Conservation (phyloP, 2,329 filamentous ascomycete genomes). For the Colletotrichum sojae region DNA sequence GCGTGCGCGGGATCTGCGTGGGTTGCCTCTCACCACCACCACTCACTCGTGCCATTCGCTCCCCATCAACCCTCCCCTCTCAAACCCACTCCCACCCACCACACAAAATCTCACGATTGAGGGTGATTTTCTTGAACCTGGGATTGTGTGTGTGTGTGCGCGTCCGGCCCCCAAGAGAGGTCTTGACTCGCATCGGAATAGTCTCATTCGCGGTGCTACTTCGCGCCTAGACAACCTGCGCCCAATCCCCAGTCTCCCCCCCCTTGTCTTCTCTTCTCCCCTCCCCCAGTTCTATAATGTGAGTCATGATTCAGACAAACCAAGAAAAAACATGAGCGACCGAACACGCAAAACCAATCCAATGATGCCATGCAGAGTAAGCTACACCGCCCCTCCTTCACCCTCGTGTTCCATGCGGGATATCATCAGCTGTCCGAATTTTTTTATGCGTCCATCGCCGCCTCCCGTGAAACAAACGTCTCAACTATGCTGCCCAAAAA, state of each 20-base stretch:
- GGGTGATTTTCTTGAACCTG: conserved; percentile 1
- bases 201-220: neutral
- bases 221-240: neutral
- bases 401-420: conserved; percentile 24
- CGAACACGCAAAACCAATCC: conserved; percentile 3
- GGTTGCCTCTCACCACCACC: conserved; percentile 13
- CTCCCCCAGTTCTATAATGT: conserved; percentile 17
- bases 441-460: conserved; percentile 9
- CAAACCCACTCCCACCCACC: neutral
- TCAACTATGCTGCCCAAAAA: conserved; percentile 7
- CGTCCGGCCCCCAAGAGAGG: neutral
- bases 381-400: conserved; percentile 26
- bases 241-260: conserved; percentile 2
- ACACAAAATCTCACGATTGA: conserved; percentile 26
- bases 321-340: conserved; percentile 7
- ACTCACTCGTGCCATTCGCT: neutral
- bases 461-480: conserved; percentile 7
- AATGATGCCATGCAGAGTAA: conserved; percentile 28
- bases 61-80: neutral
- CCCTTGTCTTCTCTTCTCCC: neutral
- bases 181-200: conserved; percentile 4
- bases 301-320: conserved; percentile 26
- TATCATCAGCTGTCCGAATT: conserved; percentile 31
- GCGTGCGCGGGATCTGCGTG: conserved; percentile 19
- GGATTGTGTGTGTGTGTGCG: neutral